Evolutionary conservation across 345 rosid genomes (phyloP).

Genomic region (Eucalyptus polybractea): DNA sequence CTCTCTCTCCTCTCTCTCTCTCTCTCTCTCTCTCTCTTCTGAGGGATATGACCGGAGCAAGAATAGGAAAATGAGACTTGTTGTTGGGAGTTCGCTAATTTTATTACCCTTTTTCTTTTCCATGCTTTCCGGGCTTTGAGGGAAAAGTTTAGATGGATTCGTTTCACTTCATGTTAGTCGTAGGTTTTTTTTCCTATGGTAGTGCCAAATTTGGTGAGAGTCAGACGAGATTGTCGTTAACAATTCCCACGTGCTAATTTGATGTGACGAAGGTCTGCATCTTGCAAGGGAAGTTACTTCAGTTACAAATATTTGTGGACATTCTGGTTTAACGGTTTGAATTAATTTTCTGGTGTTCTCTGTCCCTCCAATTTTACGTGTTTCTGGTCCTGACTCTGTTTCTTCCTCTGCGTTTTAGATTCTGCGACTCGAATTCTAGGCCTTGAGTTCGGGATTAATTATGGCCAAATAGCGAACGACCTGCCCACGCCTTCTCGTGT

Average conservation of each 20-base stretch:
- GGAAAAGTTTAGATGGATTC: not conserved
- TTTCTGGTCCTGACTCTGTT: not conserved
- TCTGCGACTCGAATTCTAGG: slow-evolving; percentile 1
- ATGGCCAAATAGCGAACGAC: slow-evolving; percentile 82
- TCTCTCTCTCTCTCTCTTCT: no score
- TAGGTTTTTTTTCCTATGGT: not conserved
- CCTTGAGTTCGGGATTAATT: slow-evolving; percentile 69
- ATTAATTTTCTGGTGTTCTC: not conserved
- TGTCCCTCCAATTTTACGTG: not conserved
- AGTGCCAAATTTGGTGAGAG: not conserved
- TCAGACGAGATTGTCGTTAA: not conserved
- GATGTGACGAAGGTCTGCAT: not conserved
- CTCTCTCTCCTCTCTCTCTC: not conserved
- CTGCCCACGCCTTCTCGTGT: slow-evolving; percentile 75
- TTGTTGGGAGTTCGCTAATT: not conserved
- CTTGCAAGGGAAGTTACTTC: not conserved
- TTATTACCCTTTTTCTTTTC: not conserved
- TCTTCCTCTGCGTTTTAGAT: not conserved
- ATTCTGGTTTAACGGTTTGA: not conserved
- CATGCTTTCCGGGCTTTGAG: not conserved
- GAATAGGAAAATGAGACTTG: not conserved
- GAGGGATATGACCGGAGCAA: not conserved
- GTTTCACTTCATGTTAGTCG: not conserved
- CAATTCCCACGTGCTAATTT: not conserved
- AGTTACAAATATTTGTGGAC: not conserved